These are phyloP conservation scores for Xerocomellus dryophilus DNA, from an alignment of 768 basidiomycete genomes.

Conservation along the genomic window DNA sequence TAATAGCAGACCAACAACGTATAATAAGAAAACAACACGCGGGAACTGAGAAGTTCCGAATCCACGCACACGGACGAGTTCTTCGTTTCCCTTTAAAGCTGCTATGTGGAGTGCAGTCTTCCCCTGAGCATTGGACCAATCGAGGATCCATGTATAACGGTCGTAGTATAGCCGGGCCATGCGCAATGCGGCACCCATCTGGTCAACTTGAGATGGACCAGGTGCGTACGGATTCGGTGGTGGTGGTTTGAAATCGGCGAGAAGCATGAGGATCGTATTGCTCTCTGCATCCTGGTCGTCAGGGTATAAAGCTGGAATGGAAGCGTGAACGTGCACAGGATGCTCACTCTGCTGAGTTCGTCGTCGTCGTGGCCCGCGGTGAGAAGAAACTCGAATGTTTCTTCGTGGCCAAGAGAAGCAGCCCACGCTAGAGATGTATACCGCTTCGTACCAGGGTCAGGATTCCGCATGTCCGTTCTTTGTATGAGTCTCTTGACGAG, in stretches of 20 bases:
- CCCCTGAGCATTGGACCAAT: conserved; percentile 90
- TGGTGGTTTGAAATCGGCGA: conserved; percentile 76
- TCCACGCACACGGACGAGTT: conserved; percentile 72
- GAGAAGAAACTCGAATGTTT: conserved; percentile 90
- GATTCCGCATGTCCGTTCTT: conserved; percentile 86
- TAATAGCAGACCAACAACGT: conserved; percentile 29
- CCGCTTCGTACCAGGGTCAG: conserved; percentile 69
- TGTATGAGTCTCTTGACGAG: conserved; percentile 86
- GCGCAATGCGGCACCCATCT: conserved; percentile 68
- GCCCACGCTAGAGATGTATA: conserved; percentile 93
- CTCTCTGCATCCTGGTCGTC: conserved; percentile 76
- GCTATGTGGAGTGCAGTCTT: conserved; percentile 90
- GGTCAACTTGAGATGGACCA: conserved; percentile 52
- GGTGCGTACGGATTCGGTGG: conserved; percentile 45
- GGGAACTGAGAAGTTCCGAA: conserved; percentile 9
- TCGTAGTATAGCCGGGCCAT: conserved; percentile 89
- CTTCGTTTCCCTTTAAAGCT: conserved; percentile 84
- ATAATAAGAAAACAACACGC: conserved; percentile 17
- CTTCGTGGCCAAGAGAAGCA: conserved; percentile 82
- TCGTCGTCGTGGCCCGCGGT: conserved; percentile 88
- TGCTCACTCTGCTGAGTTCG: conserved; percentile 81
- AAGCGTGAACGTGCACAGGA: conserved; percentile 4
- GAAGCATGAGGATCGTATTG: conserved; percentile 88
- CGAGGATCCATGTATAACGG: conserved; percentile 80
- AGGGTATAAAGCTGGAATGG: conserved; percentile 16